Evolutionary conservation across 1,284 basidiomycete genomes (phyloP), one percentile per base, ranked within the genome.

Genomic region (Moesziomyces aphidis): DNA sequence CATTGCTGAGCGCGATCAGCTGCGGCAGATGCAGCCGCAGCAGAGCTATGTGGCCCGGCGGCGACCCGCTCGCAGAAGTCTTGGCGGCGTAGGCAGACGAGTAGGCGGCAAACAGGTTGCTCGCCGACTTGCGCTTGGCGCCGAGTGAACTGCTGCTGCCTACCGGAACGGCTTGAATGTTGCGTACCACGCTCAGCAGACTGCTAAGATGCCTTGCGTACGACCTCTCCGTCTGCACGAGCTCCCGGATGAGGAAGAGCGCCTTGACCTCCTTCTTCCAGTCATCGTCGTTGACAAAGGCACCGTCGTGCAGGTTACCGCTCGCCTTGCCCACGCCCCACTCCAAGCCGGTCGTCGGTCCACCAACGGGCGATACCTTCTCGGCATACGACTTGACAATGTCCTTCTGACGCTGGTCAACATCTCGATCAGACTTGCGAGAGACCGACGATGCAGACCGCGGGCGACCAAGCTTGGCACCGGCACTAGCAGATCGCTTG

Each of bases 211-310:
- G 77, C 13, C 75, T 55, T 17, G 79, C 75, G 49, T 83, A 83
- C 68, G 79, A 81, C 24, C 77, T 54, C 60, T 83, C 82, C 21
- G 82, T 83, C 64, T 81, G 78, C 28, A 83, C 77, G 7, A 83
- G 72, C 72, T 82, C 80, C 28, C 82, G 66, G 24, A 83, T 83
- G 34, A 83, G 74, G 64, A 83, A 83, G 19, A 83, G 55, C 19
- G 79, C 78, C 55, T 78, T 78, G 28, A 83, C 82, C 57, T 83
- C 82, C 55, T 77, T 77, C 64, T 82, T 79, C 82, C 82, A 83
- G 57, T 80, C 82, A 19, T 77, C 79, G 34, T 82, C 81, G 50
- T 83, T 78, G 50, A 76, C 72, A 50, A 80, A 78, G 1, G 75
- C 61, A 46, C 73, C 73, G 53, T 76, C 71, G 22, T 73, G 76